Evolutionary conservation across 2,329 filamentous ascomycete genomes (phyloP), one percentile per base, ranked within the genome.

Genomic region (Colletotrichum viniferum): DNA sequence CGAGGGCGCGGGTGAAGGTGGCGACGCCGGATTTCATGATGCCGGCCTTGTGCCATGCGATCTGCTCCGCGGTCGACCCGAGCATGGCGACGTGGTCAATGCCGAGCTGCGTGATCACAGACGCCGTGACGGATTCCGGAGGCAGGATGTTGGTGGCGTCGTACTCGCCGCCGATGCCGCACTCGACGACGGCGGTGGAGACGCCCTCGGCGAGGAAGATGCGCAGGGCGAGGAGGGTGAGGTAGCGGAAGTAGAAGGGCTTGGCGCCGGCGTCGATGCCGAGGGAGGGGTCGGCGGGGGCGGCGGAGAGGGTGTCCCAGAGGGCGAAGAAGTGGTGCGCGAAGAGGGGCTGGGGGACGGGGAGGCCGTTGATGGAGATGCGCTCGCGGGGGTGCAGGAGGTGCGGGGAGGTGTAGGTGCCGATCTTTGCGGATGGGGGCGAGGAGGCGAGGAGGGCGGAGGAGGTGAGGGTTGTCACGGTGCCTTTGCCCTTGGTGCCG

Each of bases 331-430:
- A 94, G 84, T 93, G 93, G 78, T 86, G 87, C 4, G 92, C 87
- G 75, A 94, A 94, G 0, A 90, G 81, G 0, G 84, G 85, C 79
- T 92, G 89, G 2, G 89, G 88, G 52, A 94, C 86, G 6, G 92
- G 91, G 1, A 78, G 76, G 3, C 89, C 90, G 81, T 93, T 86
- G 81, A 94, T 88, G 52, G 91, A 89, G 79, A 94, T 94, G 68
- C 92, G 90, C 82, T 94, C 92, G 12, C 92, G 89, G 34, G 94
- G 92, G 56, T 91, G 88, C 69, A 93, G 90, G 66, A 94, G 88
- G 80, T 94, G 92, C 4, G 93, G 93, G 30, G 92, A 94, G 3
- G 95, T 97, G 83, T 95, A 98, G 3, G 96, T 92, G 43, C 96
- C 96, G 28, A 97, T 83, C 16, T 60, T 16, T 7, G 56, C 5